Conservation (phyloP, 1,284 basidiomycete genomes). For the Fomes fomentarius region DNA sequence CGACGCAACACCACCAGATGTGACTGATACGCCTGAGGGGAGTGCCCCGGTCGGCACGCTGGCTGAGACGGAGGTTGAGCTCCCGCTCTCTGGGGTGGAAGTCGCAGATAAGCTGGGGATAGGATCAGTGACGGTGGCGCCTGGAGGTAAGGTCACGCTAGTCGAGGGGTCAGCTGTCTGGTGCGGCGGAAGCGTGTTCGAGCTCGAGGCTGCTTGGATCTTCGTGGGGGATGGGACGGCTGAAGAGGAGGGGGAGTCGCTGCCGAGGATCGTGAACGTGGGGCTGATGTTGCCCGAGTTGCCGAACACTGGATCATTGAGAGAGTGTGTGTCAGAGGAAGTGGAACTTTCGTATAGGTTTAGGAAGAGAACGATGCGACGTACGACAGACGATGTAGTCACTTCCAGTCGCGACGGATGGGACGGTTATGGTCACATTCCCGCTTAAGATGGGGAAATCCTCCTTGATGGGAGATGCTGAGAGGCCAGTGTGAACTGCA, state of each 20-base stretch:
- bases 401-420: constrained; percentile 26
- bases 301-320: constrained; percentile 47
- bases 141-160: constrained; percentile 6
- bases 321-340: neutral
- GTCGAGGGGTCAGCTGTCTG: constrained; percentile 5
- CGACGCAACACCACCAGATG: neutral
- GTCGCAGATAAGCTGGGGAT: neutral
- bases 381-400: constrained; percentile 35
- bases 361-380: constrained; percentile 13
- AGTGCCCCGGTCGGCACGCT: neutral
- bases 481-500: neutral
- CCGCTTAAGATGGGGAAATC: constrained; percentile 29
- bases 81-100: neutral
- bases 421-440: constrained; percentile 30
- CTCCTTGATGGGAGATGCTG: constrained; percentile 32
- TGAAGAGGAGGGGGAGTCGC: constrained; percentile 10
- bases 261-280: constrained; percentile 39
- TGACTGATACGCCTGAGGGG: neutral
- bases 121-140: neutral
- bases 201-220: constrained; percentile 4
- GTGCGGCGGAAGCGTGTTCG: constrained; percentile 13
- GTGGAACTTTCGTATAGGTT: neutral
- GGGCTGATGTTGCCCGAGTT: constrained; percentile 51
- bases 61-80: neutral
- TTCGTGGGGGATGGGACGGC: constrained; percentile 2